Evolutionary conservation across 139 green algal genomes (phyloP).

Genomic region (Yamagishiella unicocca): DNA sequence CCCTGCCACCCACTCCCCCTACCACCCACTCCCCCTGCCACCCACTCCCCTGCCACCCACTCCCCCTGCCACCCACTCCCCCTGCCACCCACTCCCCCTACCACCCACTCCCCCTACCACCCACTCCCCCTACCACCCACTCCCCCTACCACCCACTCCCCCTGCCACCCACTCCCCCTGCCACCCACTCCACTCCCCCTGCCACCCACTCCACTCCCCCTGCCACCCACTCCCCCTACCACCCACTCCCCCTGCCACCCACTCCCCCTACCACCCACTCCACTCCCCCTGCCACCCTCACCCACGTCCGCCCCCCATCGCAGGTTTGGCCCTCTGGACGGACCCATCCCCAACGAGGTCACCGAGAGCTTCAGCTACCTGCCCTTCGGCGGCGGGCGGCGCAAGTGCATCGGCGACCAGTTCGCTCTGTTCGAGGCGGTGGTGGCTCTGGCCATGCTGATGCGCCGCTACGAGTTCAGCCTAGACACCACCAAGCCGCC

Average conservation of each 20-base stretch:
- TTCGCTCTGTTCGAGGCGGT: slow-evolving; percentile 95
- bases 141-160: no score
- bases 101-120: no score
- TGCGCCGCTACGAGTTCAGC: slow-evolving; percentile 87
- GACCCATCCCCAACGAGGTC: slow-evolving; percentile 80
- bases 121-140: no score
- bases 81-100: no score
- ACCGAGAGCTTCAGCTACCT: slow-evolving; percentile 84
- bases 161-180: no score
- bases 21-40: no score
- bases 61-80: no score
- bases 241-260: not conserved
- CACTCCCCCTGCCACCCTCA: not conserved
- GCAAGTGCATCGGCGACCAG: slow-evolving; percentile 93
- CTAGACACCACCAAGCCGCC: slow-evolving; percentile 75
- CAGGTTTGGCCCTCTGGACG: slow-evolving; percentile 77
- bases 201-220: not conserved
- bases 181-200: not conserved
- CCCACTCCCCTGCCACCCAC: no score
- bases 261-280: not conserved
- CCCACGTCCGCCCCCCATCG: not conserved
- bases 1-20: no score
- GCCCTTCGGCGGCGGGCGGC: slow-evolving; percentile 87
- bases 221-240: not conserved
- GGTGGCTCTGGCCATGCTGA: slow-evolving; percentile 87